phyloP scores from a whole-genome alignment of 73 alveolate genomes.

The Diophrys appendiculata region DNA sequence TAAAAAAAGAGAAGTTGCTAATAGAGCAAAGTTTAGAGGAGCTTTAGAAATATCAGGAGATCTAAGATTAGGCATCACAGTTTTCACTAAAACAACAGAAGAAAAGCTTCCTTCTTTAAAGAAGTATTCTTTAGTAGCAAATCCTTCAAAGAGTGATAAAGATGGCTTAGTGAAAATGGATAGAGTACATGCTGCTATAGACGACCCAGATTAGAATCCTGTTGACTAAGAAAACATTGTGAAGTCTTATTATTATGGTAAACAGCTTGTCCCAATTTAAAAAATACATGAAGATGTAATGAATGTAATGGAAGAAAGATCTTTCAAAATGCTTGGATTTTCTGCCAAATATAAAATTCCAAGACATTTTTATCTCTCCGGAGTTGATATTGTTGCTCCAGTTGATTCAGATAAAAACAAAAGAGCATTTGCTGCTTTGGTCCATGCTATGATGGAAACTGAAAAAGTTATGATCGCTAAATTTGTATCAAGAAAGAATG shows the following conservation, averaged over 20 bases:
- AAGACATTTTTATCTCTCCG: constrained; percentile 82
- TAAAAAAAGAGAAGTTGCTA: constrained; percentile 76
- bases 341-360: constrained; percentile 78
- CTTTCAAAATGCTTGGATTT: constrained; percentile 88
- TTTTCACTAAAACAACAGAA: constrained; percentile 83
- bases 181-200: constrained; percentile 71
- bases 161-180: constrained; percentile 78
- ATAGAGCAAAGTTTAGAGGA: constrained; percentile 90
- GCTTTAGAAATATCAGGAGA: constrained; percentile 80
- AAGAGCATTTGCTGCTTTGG: constrained; percentile 87
- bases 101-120: constrained; percentile 91
- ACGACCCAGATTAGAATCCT: constrained; percentile 90
- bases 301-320: constrained; percentile 63
- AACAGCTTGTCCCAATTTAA: constrained; percentile 87
- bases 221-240: constrained; percentile 76
- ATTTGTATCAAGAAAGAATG: constrained; percentile 77
- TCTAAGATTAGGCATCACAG: constrained; percentile 69
- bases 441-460: constrained; percentile 80
- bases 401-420: constrained; percentile 71
- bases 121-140: constrained; percentile 78
- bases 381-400: constrained; percentile 92
- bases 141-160: constrained; percentile 68
- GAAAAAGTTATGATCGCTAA: constrained; percentile 85
- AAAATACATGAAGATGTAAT: constrained; percentile 77
- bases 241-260: constrained; percentile 92